These are phyloP conservation scores for Peronosclerospora sorghi DNA, from an alignment of 352 stramenopile species.

Conservation along the genomic window DNA sequence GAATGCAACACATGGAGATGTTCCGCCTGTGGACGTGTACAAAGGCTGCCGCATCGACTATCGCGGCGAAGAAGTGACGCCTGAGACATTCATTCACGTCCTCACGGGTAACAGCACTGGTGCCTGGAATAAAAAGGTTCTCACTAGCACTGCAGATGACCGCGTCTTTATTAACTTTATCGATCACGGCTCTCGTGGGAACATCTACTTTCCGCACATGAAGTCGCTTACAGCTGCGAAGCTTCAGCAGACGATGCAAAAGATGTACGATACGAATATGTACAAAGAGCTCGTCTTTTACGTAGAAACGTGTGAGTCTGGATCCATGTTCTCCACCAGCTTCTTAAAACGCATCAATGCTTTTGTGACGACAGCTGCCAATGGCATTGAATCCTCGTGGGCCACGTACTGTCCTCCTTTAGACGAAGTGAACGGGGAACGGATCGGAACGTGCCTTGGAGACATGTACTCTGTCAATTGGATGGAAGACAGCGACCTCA, in stretches of 20 bases:
- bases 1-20: slow-evolving; percentile 18
- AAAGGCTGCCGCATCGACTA: slow-evolving; percentile 74
- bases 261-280: slow-evolving; percentile 76
- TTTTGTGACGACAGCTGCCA: slow-evolving; percentile 84
- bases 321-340: slow-evolving; percentile 80
- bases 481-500: slow-evolving; percentile 86
- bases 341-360: slow-evolving; percentile 78
- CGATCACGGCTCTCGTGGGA: slow-evolving; percentile 80
- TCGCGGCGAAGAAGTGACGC: slow-evolving; percentile 63
- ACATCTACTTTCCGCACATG: slow-evolving; percentile 74
- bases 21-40: slow-evolving; percentile 76
- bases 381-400: slow-evolving; percentile 82
- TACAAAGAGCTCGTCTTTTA: slow-evolving; percentile 89
- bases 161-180: slow-evolving; percentile 90
- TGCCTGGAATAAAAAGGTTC: slow-evolving; percentile 61
- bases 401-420: slow-evolving; percentile 80
- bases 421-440: slow-evolving; percentile 59
- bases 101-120: slow-evolving; percentile 62
- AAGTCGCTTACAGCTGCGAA: slow-evolving; percentile 59
- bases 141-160: slow-evolving; percentile 75
- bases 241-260: slow-evolving; percentile 53
- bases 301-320: slow-evolving; percentile 87
- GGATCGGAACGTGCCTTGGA: slow-evolving; percentile 73
- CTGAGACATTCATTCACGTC: slow-evolving; percentile 82
- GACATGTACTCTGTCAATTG: slow-evolving; percentile 88